These are phyloP conservation scores for Arthonia radiata DNA, from an alignment of 495 filamentous ascomycete species.

Conservation along the genomic window DNA sequence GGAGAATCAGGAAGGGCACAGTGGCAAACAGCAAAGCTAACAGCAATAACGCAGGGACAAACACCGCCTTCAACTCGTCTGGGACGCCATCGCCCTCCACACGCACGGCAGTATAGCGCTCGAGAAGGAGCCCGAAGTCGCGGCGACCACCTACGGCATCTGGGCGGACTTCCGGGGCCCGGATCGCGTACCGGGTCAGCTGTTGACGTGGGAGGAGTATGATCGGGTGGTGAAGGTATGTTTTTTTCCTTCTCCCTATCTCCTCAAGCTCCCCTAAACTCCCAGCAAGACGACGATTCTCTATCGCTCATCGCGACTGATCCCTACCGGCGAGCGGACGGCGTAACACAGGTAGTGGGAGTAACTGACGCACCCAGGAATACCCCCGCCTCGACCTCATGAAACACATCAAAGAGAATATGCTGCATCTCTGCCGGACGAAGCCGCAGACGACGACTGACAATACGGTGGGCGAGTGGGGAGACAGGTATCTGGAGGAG, in stretches of 20 bases:
- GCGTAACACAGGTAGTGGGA: too few relatives aligned
- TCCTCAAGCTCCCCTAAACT: too few relatives aligned
- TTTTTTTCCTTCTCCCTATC: too few relatives aligned
- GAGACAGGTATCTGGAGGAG: conserved; percentile 11
- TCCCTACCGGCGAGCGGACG: too few relatives aligned
- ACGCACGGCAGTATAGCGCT: conserved; percentile 16
- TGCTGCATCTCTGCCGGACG: conserved; percentile 18
- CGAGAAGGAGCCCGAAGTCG: conserved; percentile 23
- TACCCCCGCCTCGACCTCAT: conserved; percentile 17
- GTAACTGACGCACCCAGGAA: too few relatives aligned
- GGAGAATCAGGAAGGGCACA: too few relatives aligned
- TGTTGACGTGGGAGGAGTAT: conserved; percentile 15
- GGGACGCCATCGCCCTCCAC: conserved; percentile 30
- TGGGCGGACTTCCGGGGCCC: conserved; percentile 23
- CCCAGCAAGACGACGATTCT: too few relatives aligned
- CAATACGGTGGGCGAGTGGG: conserved; percentile 18
- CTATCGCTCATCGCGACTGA: too few relatives aligned
- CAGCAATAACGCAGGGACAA: conserved; percentile 12
- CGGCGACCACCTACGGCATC: conserved; percentile 17
- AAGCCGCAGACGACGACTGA: conserved; percentile 27
- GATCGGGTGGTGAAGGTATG: conserved; percentile 11
- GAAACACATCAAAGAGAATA: conserved; percentile 12
- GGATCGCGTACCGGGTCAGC: conserved; percentile 5
- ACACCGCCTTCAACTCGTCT: conserved; percentile 19
- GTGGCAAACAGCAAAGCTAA: background rate